Base-by-base conservation (phyloP, 495 filamentous ascomycete species). In the Aspergillus cavernicola region DNA sequence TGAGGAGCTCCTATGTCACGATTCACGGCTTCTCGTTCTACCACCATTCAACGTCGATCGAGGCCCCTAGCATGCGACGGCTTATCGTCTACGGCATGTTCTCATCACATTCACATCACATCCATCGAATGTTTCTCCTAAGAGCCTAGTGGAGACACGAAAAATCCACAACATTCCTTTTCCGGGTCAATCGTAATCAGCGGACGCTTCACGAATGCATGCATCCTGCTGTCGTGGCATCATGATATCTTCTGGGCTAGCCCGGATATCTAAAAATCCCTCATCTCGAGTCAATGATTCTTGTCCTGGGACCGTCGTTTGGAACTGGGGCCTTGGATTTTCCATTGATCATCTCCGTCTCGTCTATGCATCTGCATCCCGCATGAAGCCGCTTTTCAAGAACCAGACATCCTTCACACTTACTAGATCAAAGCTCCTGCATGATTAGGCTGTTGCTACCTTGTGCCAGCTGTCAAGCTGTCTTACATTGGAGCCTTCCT, bases 171-270 rank as follows among this genome's bases (percentile, higher is more conserved):
- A 50, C 55, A 58, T 68, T 58, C 63, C 61, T 63, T 15, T 54
- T 69, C 60, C 56, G 63, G 66, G 62, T 59, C 60, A 59, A 54
- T 62, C 60, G 63, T 60, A 63, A 64, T 63, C 63, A 63, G 58
- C 55, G 61, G 64, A 62, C 64, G 69, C 64, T 69, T 70, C 67
- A 71, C 59, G 54, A 55, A 66, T 74, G 70, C 72, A 75, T 70
- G 66, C 64, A 68, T 55, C 65, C 64, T 60, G 64, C 53, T 64
- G 59, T 61, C 62, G 69, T 75, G 72, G 70, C 68, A 55, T 61
- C 40, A 59, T 65, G 39, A 55, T 55, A 46, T 66, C 56, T 60
- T 49, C 46, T 60, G 36, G 52, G 57, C 58, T 63, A 68, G 62
- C 47, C 65, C 55, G 53, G 66, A 35, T 47, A 55, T 59, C 50